These are phyloP conservation scores for Aspergillus luchuensis DNA, from an alignment of 2,329 filamentous ascomycete species.

Conservation along the genomic window DNA sequence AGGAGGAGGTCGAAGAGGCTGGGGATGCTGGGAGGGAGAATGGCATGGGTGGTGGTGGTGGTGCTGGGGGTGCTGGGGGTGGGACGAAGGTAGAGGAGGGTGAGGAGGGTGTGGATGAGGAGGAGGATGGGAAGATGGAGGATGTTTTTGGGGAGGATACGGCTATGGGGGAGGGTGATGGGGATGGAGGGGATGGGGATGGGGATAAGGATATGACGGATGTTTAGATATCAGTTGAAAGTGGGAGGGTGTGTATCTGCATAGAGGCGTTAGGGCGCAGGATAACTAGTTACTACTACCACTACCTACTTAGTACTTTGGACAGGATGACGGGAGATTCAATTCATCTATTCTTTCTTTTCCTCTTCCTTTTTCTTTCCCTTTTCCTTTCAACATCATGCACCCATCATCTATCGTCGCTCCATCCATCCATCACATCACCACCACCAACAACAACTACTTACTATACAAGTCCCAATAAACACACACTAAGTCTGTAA, in stretches of 20 bases:
- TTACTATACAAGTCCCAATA: constrained; percentile 5
- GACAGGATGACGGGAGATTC: neutral
- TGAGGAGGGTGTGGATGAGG: constrained; percentile 43
- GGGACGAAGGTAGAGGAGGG: constrained; percentile 28
- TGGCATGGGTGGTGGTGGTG: constrained; percentile 17
- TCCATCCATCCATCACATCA: neutral
- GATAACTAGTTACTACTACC: too few relatives aligned
- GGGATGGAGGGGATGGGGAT: constrained; percentile 30
- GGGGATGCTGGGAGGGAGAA: constrained; percentile 32
- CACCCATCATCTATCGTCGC: neutral
- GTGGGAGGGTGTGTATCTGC: neutral
- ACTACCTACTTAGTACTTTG: neutral
- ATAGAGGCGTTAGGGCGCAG: constrained; percentile 1
- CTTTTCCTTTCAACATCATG: neutral
- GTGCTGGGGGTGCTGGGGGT: constrained; percentile 8
- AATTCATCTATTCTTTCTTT: neutral
- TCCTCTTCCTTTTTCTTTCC: neutral
- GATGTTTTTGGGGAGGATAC: constrained; percentile 50
- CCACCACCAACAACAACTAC: neutral
- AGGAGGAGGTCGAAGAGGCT: constrained; percentile 39
- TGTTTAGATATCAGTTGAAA: constrained; percentile 29
- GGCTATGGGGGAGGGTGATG: constrained; percentile 40
- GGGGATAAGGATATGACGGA: constrained; percentile 48
- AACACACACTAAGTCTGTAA: neutral
- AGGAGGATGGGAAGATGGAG: constrained; percentile 51